phyloP scores from a whole-genome alignment of 73 alveolate species.

The Uronychia setigera region DNA sequence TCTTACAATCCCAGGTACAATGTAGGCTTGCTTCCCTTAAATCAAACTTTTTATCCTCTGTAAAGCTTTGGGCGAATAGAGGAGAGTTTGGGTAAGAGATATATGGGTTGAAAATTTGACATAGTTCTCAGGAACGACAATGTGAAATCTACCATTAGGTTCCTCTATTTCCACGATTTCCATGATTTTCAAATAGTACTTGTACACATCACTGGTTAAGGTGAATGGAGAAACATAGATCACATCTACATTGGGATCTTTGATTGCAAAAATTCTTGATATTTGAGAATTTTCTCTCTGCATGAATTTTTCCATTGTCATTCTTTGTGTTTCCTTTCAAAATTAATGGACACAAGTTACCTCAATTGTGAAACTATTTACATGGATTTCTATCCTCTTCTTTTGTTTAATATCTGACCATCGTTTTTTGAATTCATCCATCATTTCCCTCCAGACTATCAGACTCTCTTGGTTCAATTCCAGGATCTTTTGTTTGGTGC shows the following conservation, averaged over 20 bases:
- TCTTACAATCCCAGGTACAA: slow-evolving; percentile 71
- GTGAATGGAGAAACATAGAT: slow-evolving; percentile 69
- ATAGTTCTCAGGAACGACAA: slow-evolving; percentile 71
- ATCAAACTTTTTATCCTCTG: slow-evolving; percentile 59
- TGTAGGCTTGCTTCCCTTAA: slow-evolving; percentile 58
- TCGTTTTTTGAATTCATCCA: slow-evolving; percentile 61
- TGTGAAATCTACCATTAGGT: slow-evolving; percentile 62
- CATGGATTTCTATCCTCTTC: slow-evolving; percentile 71
- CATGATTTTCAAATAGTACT: slow-evolving; percentile 65
- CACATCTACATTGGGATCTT: slow-evolving; percentile 78
- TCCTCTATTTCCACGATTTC: slow-evolving; percentile 63
- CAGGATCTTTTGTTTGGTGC: slow-evolving; percentile 52
- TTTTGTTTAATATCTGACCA: slow-evolving; percentile 64
- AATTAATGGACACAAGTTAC: too few relatives aligned
- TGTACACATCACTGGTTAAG: slow-evolving; percentile 64
- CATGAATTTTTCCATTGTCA: slow-evolving; percentile 88
- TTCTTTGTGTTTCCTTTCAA: slow-evolving; percentile 76
- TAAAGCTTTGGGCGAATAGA: slow-evolving; percentile 73
- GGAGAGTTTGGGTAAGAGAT: slow-evolving; percentile 57
- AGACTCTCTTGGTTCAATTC: slow-evolving; percentile 57
- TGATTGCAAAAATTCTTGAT: slow-evolving; percentile 61
- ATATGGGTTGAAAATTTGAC: slow-evolving; percentile 59
- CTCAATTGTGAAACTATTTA: slow-evolving; percentile 36
- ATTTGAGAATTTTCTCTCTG: slow-evolving; percentile 82
- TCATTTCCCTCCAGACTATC: slow-evolving; percentile 69